Base-by-base conservation (phyloP, 176 grass and related monocot species). In the Hyparrhenia diplandra region DNA sequence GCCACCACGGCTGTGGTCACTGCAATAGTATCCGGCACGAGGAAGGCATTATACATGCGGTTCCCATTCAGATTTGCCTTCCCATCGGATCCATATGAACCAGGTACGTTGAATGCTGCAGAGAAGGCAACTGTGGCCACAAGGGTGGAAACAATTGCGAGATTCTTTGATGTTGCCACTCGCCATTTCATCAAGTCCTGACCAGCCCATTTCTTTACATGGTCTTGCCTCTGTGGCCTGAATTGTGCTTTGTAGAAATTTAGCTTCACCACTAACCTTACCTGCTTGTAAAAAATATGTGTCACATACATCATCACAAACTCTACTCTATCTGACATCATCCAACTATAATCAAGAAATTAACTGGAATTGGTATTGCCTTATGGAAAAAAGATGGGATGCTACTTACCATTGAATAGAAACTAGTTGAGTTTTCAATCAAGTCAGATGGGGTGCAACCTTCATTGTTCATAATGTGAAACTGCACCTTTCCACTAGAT, bases 161-260 rank as follows among this genome's bases (percentile, higher is more conserved):
- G 80, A 18, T 91, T 87, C 6, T 88, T 84, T 0, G 80, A 84
- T 12, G 76, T 84, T 27, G 3, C 52, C 61, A 75, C 61, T 16
- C 80, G 76, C 88, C 84, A 90, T 84, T 87, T 90, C 61, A 82
- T 29, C 34, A 77, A 51, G 28, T 90, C 60, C 24, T 85, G 84
- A 4, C 73, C 71, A n/a, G 65, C 82, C 89, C 85, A 88, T 64
- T 84, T 69, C 63, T 71, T 68, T 57, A 82, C 37, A 47, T 88
- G 82, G 65, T 91, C 89, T 78, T 91, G 89, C 31, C 89, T 43
- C 20, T 78, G 64, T 13, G 89, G 85, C 51, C 72, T 73, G 57
- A 91, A 91, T 10, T 25, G 71, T 68, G 82, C 80, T 61, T 82
- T 70, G 35, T 32, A 73, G 18, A 64, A 52, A 73, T 63, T 76